Conservation (phyloP, 163 green algal species). For the Scenedesmus sp. region DNA sequence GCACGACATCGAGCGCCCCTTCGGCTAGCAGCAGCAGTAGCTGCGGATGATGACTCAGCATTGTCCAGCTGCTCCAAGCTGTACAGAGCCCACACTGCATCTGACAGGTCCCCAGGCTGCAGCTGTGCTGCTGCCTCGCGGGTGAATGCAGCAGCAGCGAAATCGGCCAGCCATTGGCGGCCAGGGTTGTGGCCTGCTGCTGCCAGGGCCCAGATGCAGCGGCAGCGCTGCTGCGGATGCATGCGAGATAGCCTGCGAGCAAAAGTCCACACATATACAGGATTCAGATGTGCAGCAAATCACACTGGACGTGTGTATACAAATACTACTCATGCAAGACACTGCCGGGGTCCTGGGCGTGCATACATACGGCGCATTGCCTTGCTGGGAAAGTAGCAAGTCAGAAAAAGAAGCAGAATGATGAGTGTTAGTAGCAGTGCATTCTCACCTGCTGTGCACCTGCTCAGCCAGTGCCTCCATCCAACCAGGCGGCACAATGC, state of each 20-base stretch:
- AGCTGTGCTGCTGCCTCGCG: not conserved
- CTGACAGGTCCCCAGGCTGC: constrained; percentile 38
- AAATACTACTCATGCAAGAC: not conserved
- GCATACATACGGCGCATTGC: not conserved
- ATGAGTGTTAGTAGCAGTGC: not conserved
- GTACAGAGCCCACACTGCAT: constrained; percentile 27
- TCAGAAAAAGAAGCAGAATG: not conserved
- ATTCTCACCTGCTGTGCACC: not conserved
- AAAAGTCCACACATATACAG: not conserved
- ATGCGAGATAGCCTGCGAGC: constrained; percentile 1
- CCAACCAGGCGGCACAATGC: constrained; percentile 1
- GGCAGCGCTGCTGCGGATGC: constrained; percentile 2
- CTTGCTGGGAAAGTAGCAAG: not conserved
- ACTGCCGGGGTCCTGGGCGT: not conserved
- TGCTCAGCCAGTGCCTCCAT: constrained; percentile 23
- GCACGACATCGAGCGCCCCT: not conserved
- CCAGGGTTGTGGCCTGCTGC: constrained; percentile 7
- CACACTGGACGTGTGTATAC: not conserved
- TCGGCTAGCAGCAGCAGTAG: not conserved
- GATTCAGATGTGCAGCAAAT: not conserved
- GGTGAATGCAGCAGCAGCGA: not conserved
- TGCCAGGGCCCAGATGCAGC: constrained; percentile 41
- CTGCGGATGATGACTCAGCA: not conserved
- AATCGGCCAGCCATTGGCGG: constrained; percentile 8
- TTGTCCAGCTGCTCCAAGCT: constrained; percentile 29